phyloP scores from a whole-genome alignment of 306 rosid genomes.

The Vigna radiata region DNA sequence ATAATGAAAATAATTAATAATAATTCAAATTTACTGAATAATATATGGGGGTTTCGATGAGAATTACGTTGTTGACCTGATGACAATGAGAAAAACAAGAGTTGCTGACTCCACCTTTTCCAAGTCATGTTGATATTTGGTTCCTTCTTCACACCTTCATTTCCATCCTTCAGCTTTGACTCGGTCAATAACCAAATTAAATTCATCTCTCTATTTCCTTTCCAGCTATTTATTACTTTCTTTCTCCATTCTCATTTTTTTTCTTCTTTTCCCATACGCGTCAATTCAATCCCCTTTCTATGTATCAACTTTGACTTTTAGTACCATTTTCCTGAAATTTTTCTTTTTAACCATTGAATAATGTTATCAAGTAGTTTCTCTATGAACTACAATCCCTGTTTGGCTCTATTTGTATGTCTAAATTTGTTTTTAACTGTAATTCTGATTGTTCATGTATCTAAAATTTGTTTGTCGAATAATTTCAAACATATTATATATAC shows the following conservation, averaged over 20 bases:
- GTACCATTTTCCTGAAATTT: background rate
- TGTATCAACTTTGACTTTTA: background rate
- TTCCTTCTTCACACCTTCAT: conserved; percentile 4
- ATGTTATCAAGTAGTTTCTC: background rate
- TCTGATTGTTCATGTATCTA: background rate
- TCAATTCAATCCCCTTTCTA: background rate
- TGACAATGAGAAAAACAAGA: background rate
- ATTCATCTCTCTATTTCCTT: background rate
- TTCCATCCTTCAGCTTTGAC: conserved; percentile 6
- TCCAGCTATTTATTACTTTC: background rate
- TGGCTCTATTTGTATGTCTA: background rate
- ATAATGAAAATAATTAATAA: background rate
- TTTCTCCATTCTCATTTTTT: background rate
- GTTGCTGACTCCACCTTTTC: background rate
- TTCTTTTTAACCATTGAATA: background rate
- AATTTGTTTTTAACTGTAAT: background rate
- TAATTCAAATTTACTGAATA: background rate
- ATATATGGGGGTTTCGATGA: background rate
- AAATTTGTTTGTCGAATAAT: background rate
- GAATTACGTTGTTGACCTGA: background rate
- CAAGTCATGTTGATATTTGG: background rate
- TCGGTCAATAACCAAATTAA: conserved; percentile 11
- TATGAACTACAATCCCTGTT: too few relatives aligned
- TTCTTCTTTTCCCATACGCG: background rate
- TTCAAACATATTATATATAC: background rate